Evolutionary conservation across 1,139 yeast genomes (phyloP), one percentile per base, ranked within the genome.

Genomic region (Diutina rugosa): DNA sequence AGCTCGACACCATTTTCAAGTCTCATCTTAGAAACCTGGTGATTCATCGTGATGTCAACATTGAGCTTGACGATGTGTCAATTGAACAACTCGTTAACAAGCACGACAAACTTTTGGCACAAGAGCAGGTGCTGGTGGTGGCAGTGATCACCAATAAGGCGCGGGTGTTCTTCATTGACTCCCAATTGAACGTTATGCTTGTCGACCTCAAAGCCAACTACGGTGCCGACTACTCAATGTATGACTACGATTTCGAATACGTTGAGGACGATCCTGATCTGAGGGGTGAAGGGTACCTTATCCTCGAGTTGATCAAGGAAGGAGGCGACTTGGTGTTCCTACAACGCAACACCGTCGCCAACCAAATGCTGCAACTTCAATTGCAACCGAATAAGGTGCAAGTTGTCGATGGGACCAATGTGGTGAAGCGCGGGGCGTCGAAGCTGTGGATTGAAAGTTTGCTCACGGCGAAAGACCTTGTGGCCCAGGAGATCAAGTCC

Each of bases 181-280:
- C 69, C 2, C 56, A 62, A 0, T 64, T 75, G 46, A 70, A 73
- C 57, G 79, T 76, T 2, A 72, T 72, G 69, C 59, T 75, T 61
- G 72, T 76, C 14, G 80, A 76, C 60, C 68, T 76, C 59, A 75
- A 73, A 57, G 77, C 78, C 64, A 69, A 82, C 77, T 59, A 84
- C 71, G 77, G 82, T 62, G 65, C 70, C n/a, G 83, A 82, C 61
- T 82, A 85, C 59, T 87, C 87, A 67, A 82, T 86, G 84, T 86
- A 85, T 65, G 91, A 86, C 67, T 86, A 84, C 67, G 93, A 86
- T 64, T 85, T 86, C 66, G 80, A 76, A 59, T 64, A 67, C 29
- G 61, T 66, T 12, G 62, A 58, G 18, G 79, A 80, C 60, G 85
- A 80, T 54, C 70, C 68, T 14, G 70, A 68, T n/a, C 71, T 70